Evolutionary conservation across 2,329 filamentous ascomycete genomes (phyloP).

Genomic region (Penicillium brasilianum): DNA sequence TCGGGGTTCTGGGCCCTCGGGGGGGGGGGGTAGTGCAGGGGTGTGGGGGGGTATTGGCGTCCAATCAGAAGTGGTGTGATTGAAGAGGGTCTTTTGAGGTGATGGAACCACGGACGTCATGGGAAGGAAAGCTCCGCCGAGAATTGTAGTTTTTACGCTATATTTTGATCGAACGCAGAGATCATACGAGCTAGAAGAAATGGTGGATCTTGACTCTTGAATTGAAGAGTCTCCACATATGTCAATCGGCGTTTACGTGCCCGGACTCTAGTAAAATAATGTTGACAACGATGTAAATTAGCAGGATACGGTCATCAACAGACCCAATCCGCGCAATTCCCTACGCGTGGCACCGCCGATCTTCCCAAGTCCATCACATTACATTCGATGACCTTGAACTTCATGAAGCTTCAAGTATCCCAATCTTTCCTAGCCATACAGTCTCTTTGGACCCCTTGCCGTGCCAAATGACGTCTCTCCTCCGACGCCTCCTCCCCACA

Average conservation of each 20-base stretch:
- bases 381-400: not conserved
- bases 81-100: not conserved
- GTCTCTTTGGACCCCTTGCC: not conserved
- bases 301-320: constrained; percentile 6
- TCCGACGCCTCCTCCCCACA: constrained; percentile 32
- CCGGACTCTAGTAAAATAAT: not conserved
- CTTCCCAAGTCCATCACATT: not conserved
- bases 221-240: not conserved
- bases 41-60: not conserved
- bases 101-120: not conserved
- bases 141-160: too few relatives aligned
- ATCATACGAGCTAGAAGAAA: not conserved
- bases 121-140: not conserved
- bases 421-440: not conserved
- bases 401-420: not conserved
- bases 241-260: not conserved
- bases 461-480: constrained; percentile 18
- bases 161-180: not conserved
- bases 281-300: not conserved
- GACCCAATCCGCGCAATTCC: constrained; percentile 12
- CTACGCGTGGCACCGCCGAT: not conserved
- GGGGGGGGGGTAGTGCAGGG: constrained; percentile 2
- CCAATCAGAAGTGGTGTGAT: not conserved
- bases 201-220: not conserved
- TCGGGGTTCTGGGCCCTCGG: not conserved